Evolutionary conservation across 768 basidiomycete genomes (phyloP).

Genomic region (Lentinula boryana): DNA sequence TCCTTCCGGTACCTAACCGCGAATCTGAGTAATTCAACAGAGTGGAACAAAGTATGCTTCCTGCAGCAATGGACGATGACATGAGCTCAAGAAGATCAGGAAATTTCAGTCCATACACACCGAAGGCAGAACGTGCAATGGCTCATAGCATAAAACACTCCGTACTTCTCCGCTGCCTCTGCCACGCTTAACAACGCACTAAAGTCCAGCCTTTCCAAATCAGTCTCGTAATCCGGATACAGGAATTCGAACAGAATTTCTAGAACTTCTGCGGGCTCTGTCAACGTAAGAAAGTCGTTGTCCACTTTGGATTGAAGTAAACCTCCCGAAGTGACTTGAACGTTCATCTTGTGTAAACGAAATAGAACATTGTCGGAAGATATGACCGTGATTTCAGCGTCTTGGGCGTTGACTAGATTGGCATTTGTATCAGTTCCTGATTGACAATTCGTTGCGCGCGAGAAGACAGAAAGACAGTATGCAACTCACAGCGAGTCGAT

Average conservation of each 20-base stretch:
- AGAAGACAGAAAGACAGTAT: not conserved
- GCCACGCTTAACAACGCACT: not conserved
- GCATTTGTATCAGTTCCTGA: not conserved
- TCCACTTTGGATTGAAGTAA: not conserved
- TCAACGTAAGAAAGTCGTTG: not conserved
- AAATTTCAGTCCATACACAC: not conserved
- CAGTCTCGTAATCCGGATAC: constrained; percentile 1
- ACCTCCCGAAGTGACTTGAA: not conserved
- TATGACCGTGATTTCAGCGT: constrained; percentile 2
- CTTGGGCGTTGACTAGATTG: not conserved
- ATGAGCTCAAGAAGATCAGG: not conserved
- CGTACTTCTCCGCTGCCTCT: constrained; percentile 3
- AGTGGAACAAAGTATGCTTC: not conserved
- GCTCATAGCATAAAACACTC: constrained; percentile 1
- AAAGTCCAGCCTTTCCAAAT: not conserved
- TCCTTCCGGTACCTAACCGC: not conserved
- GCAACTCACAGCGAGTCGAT: constrained; percentile 1
- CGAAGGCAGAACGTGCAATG: not conserved
- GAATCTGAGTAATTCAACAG: not conserved
- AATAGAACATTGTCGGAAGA: not conserved
- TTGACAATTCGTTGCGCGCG: not conserved
- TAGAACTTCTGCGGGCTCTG: not conserved
- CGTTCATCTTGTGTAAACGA: constrained; percentile 1
- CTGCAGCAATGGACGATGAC: not conserved
- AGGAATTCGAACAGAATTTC: constrained; percentile 2